Evolutionary conservation across 306 rosid genomes (phyloP).

Genomic region (Parietaria judaica): DNA sequence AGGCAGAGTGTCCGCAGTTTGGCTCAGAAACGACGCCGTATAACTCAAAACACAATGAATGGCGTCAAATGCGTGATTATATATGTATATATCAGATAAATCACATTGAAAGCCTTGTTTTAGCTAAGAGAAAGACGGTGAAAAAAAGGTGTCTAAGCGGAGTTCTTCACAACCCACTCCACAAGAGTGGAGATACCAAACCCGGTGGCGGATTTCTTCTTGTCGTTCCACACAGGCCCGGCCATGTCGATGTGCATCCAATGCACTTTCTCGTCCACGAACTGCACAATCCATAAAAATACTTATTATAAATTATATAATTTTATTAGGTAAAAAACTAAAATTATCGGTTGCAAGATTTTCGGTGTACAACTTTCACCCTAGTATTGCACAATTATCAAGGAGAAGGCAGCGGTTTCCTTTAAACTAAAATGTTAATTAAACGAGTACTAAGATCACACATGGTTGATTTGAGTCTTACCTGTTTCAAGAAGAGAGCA

Average conservation of each 20-base stretch:
- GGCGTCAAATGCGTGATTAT: too few relatives aligned
- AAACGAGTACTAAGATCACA: neutral
- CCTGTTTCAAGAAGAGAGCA: constrained; percentile 97
- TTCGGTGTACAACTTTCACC: too few relatives aligned
- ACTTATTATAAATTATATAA: too few relatives aligned
- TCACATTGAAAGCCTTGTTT: neutral
- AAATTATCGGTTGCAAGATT: too few relatives aligned
- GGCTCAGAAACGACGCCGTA: too few relatives aligned
- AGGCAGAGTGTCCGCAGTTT: too few relatives aligned
- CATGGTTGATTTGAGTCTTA: constrained; percentile 1
- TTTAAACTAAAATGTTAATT: too few relatives aligned
- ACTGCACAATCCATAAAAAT: constrained; percentile 32
- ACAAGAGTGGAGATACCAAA: constrained; percentile 81
- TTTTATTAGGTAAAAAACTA: too few relatives aligned
- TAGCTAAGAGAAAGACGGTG: neutral
- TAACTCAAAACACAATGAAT: too few relatives aligned
- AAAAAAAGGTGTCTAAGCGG: constrained; percentile 30
- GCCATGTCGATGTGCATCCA: constrained; percentile 98
- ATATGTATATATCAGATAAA: neutral
- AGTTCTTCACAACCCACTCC: constrained; percentile 90
- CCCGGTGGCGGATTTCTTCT: constrained; percentile 72
- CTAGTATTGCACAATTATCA: too few relatives aligned
- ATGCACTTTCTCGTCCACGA: constrained; percentile 91
- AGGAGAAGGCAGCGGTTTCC: too few relatives aligned
- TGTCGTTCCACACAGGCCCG: constrained; percentile 82